Base-by-base conservation (phyloP, 1,284 basidiomycete genomes). In the Ceratobasidium sp. region DNA sequence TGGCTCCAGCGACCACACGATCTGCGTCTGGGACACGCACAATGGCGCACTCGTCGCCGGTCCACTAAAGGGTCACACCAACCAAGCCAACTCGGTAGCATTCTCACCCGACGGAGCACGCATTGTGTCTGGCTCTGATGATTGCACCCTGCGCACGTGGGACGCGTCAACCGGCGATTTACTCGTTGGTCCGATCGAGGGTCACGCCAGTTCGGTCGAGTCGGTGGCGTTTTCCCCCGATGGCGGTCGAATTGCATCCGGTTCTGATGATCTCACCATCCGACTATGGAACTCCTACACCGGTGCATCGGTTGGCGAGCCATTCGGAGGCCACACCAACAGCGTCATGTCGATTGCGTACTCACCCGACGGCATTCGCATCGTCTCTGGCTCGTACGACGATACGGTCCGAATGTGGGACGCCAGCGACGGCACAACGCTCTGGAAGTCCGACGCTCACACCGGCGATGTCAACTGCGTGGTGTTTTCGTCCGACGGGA, bases 121-220 rank as follows among this genome's bases (percentile, higher is more conserved):
- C n/a, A n/a, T n/a, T n/a, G 55, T 35, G 15, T 67, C 62, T 12
- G 62, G 57, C 15, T 67, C 62, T 38, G 55, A 29, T 64, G 62
- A 67, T 65, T 13, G 62, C 29, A 67, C 62, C 20, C 15, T 67
- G 12, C 62, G 32, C 10, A 20, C 65, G 10, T 67, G 62, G 62
- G 62, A 67, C 35, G 56, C 42, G n/a, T n/a, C n/a, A n/a, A n/a
- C n/a, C n/a, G n/a, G 42, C n/a, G 29, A 4, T 13, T 7, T 15
- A n/a, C n/a, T n/a, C n/a, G n/a, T n/a, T n/a, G n/a, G n/a, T n/a
- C n/a, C n/a, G n/a, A n/a, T n/a, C n/a, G n/a, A n/a, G n/a, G n/a
- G n/a, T n/a, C n/a, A n/a, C n/a, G n/a, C n/a, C n/a, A n/a, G n/a
- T n/a, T n/a, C 25, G 17, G 35, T 57, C 25, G 17, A 17, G 1